A percentile compares a stretch with the other conserved stretches of the same genome.
Evolutionary conservation across 345 rosid genomes (phyloP).

Genomic region (Brassica nigra): DNA sequence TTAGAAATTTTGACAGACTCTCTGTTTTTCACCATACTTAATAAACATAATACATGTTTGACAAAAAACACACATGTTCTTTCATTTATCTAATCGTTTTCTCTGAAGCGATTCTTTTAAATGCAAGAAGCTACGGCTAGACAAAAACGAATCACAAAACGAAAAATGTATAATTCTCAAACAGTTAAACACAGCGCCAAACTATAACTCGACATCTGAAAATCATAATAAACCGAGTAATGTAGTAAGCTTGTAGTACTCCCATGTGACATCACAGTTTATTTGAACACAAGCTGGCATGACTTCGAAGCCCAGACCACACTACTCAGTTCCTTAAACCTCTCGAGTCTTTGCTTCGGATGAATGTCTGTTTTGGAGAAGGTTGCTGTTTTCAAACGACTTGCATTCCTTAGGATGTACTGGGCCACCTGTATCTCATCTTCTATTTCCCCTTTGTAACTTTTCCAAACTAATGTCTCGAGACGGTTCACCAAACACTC

Average conservation of each 20-base stretch:
- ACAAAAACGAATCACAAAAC: background rate
- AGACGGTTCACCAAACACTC: too few relatives aligned
- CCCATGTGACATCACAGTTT: background rate
- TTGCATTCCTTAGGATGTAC: too few relatives aligned
- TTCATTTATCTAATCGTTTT: background rate
- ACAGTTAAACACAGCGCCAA: background rate
- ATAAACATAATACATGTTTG: background rate
- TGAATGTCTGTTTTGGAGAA: background rate
- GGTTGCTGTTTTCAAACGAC: background rate
- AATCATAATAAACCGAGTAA: background rate
- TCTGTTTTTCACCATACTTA: background rate
- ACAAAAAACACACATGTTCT: background rate
- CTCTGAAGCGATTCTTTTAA: background rate
- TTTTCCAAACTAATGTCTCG: too few relatives aligned
- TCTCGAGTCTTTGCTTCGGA: background rate
- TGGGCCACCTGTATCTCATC: too few relatives aligned
- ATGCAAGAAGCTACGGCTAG: background rate
- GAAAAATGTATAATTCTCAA: too few relatives aligned
- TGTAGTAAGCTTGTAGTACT: background rate
- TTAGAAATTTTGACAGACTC: background rate
- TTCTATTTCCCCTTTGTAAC: too few relatives aligned
- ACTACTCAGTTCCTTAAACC: background rate
- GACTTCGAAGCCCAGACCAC: background rate
- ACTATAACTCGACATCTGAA: background rate
- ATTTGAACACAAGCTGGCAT: background rate